These are phyloP conservation scores for Trebouxia sp. DNA, from an alignment of 139 green algal species.

Conservation along the genomic window DNA sequence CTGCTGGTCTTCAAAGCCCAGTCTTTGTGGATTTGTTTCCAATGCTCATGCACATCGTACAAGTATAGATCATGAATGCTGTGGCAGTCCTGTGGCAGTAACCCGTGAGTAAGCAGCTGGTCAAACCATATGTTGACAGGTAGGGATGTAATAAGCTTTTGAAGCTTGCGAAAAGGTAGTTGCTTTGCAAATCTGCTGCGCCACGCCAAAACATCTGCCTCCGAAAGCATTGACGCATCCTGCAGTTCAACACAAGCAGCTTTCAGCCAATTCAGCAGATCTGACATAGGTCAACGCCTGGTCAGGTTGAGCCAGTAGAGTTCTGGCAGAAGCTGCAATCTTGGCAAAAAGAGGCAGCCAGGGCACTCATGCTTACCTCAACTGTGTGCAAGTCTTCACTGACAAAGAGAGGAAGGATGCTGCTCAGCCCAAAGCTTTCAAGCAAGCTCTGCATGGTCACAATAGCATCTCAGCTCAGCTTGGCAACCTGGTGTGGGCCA, in stretches of 20 bases:
- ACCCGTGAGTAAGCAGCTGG: neutral
- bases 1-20: neutral
- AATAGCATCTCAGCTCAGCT: too few species aligned
- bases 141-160: neutral
- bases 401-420: neutral
- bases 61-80: neutral
- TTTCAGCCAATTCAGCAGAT: neutral
- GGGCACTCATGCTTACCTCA: neutral
- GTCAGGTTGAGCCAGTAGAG: neutral
- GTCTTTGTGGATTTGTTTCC: neutral
- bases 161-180: neutral
- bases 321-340: neutral
- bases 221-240: slow-evolving; percentile 3
- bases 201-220: neutral
- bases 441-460: neutral
- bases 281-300: neutral
- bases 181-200: neutral
- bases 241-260: neutral
- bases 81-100: neutral
- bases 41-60: neutral
- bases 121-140: neutral
- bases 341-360: neutral
- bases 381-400: neutral
- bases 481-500: neutral
- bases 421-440: neutral